These are phyloP conservation scores for Solanum piurae DNA, from an alignment of 257 asterid species.

Conservation along the genomic window DNA sequence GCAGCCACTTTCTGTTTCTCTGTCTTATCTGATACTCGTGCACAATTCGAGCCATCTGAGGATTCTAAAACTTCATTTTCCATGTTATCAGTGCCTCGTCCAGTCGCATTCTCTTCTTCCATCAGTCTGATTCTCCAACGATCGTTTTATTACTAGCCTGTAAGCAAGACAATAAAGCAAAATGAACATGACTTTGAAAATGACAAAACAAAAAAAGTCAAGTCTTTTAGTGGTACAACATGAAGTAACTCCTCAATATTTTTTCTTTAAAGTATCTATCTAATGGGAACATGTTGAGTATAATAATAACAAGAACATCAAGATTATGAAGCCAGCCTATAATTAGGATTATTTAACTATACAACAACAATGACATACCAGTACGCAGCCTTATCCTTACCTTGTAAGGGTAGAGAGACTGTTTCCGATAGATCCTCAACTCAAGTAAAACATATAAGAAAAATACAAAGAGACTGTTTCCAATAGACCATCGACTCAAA, in stretches of 20 bases:
- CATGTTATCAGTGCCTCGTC: background rate
- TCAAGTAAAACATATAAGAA: background rate
- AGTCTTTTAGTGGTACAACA: background rate
- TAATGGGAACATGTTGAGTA: background rate
- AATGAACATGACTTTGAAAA: background rate
- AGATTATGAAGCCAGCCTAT: background rate
- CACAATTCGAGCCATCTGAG: background rate
- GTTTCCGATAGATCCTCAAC: background rate
- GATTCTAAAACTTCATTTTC: background rate
- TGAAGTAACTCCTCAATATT: background rate
- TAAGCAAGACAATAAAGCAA: background rate
- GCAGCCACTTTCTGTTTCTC: constrained; percentile 4
- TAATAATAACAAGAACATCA: background rate
- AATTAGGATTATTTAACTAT: background rate
- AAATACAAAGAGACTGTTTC: background rate
- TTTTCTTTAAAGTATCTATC: background rate
- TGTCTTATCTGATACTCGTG: background rate
- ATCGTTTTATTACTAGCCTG: background rate
- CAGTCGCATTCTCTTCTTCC: background rate
- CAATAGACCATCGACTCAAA: background rate
- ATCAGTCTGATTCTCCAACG: background rate
- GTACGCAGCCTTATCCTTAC: background rate
- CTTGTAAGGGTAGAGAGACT: background rate
- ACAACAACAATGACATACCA: background rate
- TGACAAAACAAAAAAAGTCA: background rate